A percentile compares a stretch with the other conserved stretches of the same genome.
Evolutionary conservation across 306 rosid species (phyloP).

Genomic region (Trifolium subterraneum): DNA sequence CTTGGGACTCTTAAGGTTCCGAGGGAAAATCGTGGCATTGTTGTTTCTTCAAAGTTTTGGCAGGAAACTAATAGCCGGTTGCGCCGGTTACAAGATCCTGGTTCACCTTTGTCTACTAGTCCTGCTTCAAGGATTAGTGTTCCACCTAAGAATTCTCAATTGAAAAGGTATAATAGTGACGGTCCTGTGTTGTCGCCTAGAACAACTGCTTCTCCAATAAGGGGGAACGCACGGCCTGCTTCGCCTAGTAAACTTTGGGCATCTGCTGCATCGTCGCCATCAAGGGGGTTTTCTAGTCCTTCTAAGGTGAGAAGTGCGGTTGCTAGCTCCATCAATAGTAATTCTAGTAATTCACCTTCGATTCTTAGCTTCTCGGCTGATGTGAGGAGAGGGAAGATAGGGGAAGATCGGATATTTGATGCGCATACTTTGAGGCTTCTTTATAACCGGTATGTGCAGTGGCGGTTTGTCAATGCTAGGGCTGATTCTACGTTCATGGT

Average conservation of each 20-base stretch:
- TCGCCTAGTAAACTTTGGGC: constrained; percentile 90
- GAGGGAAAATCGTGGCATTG: constrained; percentile 69
- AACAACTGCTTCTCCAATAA: constrained; percentile 75
- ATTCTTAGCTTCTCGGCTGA: constrained; percentile 92
- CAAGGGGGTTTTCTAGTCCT: constrained; percentile 82
- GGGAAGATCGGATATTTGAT: constrained; percentile 89
- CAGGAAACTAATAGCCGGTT: constrained; percentile 94
- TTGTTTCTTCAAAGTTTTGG: constrained; percentile 91
- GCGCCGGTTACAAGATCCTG: constrained; percentile 90
- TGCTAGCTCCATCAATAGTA: constrained; percentile 60
- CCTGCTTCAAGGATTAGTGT: constrained; percentile 61
- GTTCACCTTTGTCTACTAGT: constrained; percentile 79
- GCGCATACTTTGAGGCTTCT: constrained; percentile 94
- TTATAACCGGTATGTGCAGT: constrained; percentile 86
- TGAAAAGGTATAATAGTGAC: constrained; percentile 67
- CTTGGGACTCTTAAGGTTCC: constrained; percentile 50
- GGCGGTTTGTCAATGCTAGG: constrained; percentile 99
- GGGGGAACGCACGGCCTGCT: constrained; percentile 76
- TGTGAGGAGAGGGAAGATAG: constrained; percentile 92
- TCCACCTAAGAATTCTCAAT: constrained; percentile 60
- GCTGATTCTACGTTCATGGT: constrained; percentile 89
- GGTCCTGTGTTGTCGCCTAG: constrained; percentile 74
- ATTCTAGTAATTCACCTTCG: constrained; percentile 68
- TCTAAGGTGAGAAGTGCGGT: constrained; percentile 73
- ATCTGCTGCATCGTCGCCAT: constrained; percentile 68